Evolutionary conservation across 306 rosid species (phyloP), one percentile per base, ranked within the genome.

Genomic region (Biancaea sappan): DNA sequence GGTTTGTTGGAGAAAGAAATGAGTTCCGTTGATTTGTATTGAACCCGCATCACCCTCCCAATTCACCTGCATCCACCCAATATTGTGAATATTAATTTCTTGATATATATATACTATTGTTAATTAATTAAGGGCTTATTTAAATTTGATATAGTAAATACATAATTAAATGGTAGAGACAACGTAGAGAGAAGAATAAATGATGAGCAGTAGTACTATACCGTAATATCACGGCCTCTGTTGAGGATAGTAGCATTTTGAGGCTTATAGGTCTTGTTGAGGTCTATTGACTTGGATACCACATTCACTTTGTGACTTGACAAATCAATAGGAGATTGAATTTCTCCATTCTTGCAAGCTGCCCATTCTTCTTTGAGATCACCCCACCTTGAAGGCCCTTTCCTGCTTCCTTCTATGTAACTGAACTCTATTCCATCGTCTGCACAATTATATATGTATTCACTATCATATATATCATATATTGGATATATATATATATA

Each of bases 281-380:
- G 53, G 12, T 62, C 43, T 14, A 76, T 69, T 15, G 61, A 71
- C 18, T 67, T 46, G 3, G 87, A 82, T 7, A 73, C 48, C 53
- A 83, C 14, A 61, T 57, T 57, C 7, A 82, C 81, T 38, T 82
- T 69, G 1, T 3, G 16, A 16, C 19, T 62, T 14, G 79, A 38
- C 79, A 91, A 72, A 72, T 91, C 90, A 47, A 91, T 79, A 8
- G 97, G 92, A 74, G 94, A 91, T 63, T 88, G 97, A 61, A 74
- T 37, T 6, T 52, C 24, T 71, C 96, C 96, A 9, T 59, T 57
- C 46, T 88, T 81, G 57, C 96, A 88, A 0, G 64, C 72, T 32
- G 52, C 79, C 94, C 94, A 88, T 65, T 72, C 92, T 69, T 66
- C 25, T 50, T 80, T 85, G 0, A 91, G 37, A 16, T 87, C 79